These are phyloP conservation scores for Inga leiocalycina DNA, from an alignment of 306 rosid species.

Conservation along the genomic window DNA sequence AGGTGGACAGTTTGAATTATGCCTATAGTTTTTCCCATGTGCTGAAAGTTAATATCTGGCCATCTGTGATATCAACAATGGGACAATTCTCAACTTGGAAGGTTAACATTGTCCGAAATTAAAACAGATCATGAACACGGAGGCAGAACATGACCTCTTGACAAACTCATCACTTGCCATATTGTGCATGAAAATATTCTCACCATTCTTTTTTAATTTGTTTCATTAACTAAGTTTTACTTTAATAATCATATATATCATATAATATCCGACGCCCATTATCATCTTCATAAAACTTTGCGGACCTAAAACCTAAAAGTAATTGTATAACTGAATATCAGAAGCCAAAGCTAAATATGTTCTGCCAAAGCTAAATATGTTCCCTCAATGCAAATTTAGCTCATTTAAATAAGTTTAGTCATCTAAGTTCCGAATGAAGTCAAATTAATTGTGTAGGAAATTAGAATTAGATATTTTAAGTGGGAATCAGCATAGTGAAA, in stretches of 20 bases:
- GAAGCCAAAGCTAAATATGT: conserved; percentile 27
- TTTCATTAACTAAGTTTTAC: neutral
- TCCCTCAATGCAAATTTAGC: conserved; percentile 3
- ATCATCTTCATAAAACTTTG: neutral
- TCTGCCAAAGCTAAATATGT: conserved; percentile 27
- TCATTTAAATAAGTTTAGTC: conserved; percentile 13
- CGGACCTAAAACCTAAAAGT: neutral
- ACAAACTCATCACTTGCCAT: neutral
- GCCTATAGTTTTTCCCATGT: conserved; percentile 8
- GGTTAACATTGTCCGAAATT: neutral
- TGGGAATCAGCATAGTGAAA: conserved; percentile 14
- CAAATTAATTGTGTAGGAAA: conserved; percentile 19
- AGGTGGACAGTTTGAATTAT: conserved; percentile 4
- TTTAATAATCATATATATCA: neutral
- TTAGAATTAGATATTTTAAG: neutral
- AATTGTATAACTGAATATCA: conserved; percentile 5
- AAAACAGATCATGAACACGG: neutral
- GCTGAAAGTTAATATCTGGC: conserved; percentile 12
- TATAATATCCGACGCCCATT: neutral
- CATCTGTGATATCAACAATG: neutral
- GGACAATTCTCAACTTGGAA: neutral
- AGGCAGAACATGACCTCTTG: neutral
- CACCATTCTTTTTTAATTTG: neutral
- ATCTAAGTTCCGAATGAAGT: neutral
- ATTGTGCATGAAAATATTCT: neutral